Conservation (phyloP, 768 basidiomycete genomes). For the Amanita phalloides region DNA sequence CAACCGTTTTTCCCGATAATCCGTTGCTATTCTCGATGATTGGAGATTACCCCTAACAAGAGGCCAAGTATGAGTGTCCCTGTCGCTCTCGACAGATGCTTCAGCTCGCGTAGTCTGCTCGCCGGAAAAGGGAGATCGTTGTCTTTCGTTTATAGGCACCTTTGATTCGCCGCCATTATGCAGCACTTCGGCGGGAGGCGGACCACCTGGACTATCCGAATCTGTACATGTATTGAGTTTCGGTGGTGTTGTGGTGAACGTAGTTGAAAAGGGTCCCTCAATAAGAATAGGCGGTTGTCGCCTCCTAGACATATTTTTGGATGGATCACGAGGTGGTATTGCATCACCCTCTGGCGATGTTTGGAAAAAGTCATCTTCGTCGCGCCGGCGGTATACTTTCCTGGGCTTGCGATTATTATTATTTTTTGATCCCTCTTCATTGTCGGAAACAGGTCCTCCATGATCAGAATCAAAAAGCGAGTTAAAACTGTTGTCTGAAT, state of each 20-base stretch:
- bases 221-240: slow-evolving; percentile 3
- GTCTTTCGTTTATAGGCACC: not conserved
- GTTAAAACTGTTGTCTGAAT: not conserved
- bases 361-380: not conserved
- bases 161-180: not conserved
- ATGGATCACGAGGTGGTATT: not conserved
- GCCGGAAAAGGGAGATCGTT: not conserved
- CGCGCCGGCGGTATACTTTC: not conserved
- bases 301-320: slow-evolving; percentile 4
- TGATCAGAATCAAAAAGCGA: slow-evolving; percentile 5
- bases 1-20: not conserved
- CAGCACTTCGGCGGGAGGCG: not conserved
- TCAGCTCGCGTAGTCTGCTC: not conserved
- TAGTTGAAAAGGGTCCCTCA: slow-evolving; percentile 20
- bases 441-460: not conserved
- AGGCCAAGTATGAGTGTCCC: slow-evolving; percentile 13
- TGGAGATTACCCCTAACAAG: slow-evolving; percentile 10
- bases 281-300: slow-evolving; percentile 11
- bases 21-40: not conserved
- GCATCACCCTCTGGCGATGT: slow-evolving; percentile 1
- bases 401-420: not conserved
- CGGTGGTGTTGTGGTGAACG: slow-evolving; percentile 11
- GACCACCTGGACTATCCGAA: slow-evolving; percentile 7
- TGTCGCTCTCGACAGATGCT: not conserved
- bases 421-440: not conserved